These are phyloP conservation scores for Stagonosporopsis chrysanthemi DNA, from an alignment of 2,329 filamentous ascomycete genomes.

Conservation along the genomic window DNA sequence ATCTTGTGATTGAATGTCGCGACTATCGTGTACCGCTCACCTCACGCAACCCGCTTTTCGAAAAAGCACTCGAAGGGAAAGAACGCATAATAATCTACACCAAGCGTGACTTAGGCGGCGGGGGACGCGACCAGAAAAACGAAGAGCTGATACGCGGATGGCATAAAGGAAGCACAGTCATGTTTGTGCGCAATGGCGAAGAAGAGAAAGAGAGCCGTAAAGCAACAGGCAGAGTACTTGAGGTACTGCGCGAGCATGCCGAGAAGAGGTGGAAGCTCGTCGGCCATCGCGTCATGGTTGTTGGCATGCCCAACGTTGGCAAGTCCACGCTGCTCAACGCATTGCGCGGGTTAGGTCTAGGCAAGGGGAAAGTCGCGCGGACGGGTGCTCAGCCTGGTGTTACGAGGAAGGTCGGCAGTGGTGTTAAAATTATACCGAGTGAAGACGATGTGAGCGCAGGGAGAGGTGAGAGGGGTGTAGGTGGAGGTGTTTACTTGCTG, in stretches of 20 bases:
- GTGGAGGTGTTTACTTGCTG: constrained; percentile 77
- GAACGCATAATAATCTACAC: constrained; percentile 88
- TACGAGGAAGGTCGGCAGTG: constrained; percentile 82
- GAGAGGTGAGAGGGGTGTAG: constrained; percentile 33
- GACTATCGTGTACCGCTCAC: constrained; percentile 91
- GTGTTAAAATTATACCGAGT: constrained; percentile 75
- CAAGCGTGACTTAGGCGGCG: constrained; percentile 69
- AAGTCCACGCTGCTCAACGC: constrained; percentile 95
- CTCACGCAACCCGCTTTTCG: constrained; percentile 88
- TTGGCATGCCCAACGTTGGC: constrained; percentile 97
- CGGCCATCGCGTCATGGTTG: constrained; percentile 83
- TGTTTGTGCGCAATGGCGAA: constrained; percentile 58
- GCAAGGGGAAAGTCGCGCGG: constrained; percentile 73
- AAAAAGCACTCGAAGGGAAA: constrained; percentile 74
- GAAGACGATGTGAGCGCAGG: constrained; percentile 55
- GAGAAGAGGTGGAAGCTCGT: constrained; percentile 67
- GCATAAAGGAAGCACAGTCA: constrained; percentile 60
- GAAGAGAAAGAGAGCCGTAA: constrained; percentile 31
- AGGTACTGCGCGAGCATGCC: constrained; percentile 62
- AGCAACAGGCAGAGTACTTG: constrained; percentile 52
- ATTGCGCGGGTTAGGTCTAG: constrained; percentile 73
- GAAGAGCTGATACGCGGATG: constrained; percentile 62
- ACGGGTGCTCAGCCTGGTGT: constrained; percentile 90
- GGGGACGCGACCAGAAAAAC: constrained; percentile 43
- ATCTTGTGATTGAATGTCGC: constrained; percentile 91